Conservation (phyloP, 2,329 filamentous ascomycete genomes). For the Rugonectria rugulosa region DNA sequence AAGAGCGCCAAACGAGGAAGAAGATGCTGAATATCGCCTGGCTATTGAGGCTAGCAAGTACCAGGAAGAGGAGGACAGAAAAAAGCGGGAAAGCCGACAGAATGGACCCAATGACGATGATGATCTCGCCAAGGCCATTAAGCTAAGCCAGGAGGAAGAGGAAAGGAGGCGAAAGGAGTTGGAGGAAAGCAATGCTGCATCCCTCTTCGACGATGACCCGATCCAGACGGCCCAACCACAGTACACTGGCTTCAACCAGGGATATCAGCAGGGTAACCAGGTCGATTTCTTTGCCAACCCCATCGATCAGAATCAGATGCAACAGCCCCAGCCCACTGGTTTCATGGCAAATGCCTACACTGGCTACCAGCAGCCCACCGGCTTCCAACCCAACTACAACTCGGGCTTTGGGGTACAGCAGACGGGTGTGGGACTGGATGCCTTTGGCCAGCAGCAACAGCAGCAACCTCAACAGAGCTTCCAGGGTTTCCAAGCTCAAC, state of each 20-base stretch:
- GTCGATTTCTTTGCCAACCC: slow-evolving; percentile 99
- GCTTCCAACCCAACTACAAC: slow-evolving; percentile 65
- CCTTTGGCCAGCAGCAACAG: slow-evolving; percentile 62
- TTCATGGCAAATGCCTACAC: slow-evolving; percentile 66
- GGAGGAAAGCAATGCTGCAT: slow-evolving; percentile 83
- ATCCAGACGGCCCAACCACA: slow-evolving; percentile 70
- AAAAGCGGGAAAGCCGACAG: slow-evolving; percentile 71
- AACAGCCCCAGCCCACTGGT: slow-evolving; percentile 86
- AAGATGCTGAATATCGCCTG: slow-evolving; percentile 88
- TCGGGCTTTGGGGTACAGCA: slow-evolving; percentile 72
- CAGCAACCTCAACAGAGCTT: slow-evolving; percentile 44
- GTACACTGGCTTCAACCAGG: slow-evolving; percentile 91
- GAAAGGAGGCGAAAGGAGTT: slow-evolving; percentile 86
- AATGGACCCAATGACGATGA: slow-evolving; percentile 73
- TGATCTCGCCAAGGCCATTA: slow-evolving; percentile 93
- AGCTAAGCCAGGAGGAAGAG: slow-evolving; percentile 93
- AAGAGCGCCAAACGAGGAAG: slow-evolving; percentile 71
- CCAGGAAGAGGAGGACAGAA: slow-evolving; percentile 89
- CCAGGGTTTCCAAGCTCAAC: slow-evolving; percentile 58
- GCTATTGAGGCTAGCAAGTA: slow-evolving; percentile 95
- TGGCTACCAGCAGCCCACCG: slow-evolving; percentile 58
- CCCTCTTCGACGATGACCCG: slow-evolving; percentile 86
- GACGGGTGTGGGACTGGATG: slow-evolving; percentile 72
- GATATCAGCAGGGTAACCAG: slow-evolving; percentile 94
- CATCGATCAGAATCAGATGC: slow-evolving; percentile 76